phyloP scores from a whole-genome alignment of 257 asterid genomes.

The Thymus quinquecostatus region DNA sequence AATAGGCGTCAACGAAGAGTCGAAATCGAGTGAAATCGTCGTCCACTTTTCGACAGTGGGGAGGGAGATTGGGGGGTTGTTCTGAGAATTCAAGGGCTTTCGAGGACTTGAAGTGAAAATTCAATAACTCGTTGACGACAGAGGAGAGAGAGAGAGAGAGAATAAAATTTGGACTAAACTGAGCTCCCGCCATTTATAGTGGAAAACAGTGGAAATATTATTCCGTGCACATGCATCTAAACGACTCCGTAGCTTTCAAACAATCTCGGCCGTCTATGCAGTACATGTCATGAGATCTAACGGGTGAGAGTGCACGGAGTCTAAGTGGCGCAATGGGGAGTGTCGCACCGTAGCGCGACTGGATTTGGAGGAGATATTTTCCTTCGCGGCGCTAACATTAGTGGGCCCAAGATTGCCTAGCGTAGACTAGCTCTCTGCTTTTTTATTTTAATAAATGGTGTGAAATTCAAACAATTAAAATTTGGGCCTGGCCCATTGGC shows the following conservation, averaged over 20 bases:
- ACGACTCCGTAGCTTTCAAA: background rate
- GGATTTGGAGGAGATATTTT: no score
- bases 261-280: background rate
- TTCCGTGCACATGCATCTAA: background rate
- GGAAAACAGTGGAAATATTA: conserved; percentile 3
- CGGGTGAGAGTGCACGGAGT: no score
- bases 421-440: no score
- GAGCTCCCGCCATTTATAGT: conserved; percentile 45
- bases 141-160: conserved; percentile 13
- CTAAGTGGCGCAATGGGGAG: background rate
- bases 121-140: conserved; percentile 36
- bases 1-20: conserved; percentile 39
- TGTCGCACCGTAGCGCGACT: conserved; percentile 1
- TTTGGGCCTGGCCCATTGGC: background rate
- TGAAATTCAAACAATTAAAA: background rate
- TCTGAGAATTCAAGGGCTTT: conserved; percentile 37
- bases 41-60: conserved; percentile 28
- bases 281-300: background rate
- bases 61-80: conserved; percentile 39
- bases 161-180: conserved; percentile 1
- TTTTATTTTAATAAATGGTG: no score
- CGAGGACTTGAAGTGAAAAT: conserved; percentile 41
- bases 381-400: no score
- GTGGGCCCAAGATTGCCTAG: no score
- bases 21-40: conserved; percentile 37